Base-by-base conservation (phyloP, 73 alveolate genomes). In the Symbiodinium pilosum region DNA sequence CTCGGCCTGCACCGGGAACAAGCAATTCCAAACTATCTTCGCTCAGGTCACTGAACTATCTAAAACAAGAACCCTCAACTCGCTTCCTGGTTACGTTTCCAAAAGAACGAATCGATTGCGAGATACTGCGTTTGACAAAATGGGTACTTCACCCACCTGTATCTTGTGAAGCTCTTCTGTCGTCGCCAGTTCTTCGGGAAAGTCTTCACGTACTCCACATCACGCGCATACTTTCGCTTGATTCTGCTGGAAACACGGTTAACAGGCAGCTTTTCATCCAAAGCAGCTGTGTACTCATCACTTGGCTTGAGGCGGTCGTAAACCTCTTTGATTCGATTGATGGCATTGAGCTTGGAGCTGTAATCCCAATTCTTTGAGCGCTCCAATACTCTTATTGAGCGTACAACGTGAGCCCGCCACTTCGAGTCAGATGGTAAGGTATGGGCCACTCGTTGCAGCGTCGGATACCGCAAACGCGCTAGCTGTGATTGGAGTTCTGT, bases 401-500 rank as follows among this genome's bases (percentile, higher is more conserved):
- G 99, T 56, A 64, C 94, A 43, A 93, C 99, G 43, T 93, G 93
- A n/a, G 93, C 75, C 4, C 99, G 99, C 36, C 91, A 93, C 64
- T 93, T 93, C 34, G 88, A 69, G 88, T 93, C 99, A n/a, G 38
- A 39, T 1, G 99, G 99, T 89, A 93, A 21, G n/a, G 93, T 54
- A 64, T 93, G 99, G 12, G 99, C 99, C 88, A 93, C 94, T 28
- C 99, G 71, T 43, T 84, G 99, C 75, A 93, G 87, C 24, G 99
- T 93, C 36, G 99, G 99, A 41, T 93, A 93, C 14, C 99, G 92
- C 42, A 93, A 64, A 21, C 54, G 87, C 59, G 87, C 54, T 43
- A 84, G 16, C 92, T 93, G 93, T 34, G 56, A n/a, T 41, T 30
- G 1, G 40, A 93, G 68, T 30, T 41, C 84, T n/a, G 83, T 21